Base-by-base conservation (phyloP, 441 rosid species). In the Mallotus repandus region DNA sequence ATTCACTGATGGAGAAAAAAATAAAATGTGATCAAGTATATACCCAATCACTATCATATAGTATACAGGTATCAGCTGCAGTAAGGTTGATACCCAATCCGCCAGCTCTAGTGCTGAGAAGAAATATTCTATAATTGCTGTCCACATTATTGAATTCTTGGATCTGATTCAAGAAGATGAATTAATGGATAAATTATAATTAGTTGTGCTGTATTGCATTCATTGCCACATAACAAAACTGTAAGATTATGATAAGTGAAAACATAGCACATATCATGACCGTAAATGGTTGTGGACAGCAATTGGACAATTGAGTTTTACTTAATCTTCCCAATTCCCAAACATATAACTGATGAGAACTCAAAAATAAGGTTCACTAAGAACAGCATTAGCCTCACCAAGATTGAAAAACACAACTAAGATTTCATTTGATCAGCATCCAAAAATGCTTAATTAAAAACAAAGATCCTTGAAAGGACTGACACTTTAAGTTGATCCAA, bases 51-150 rank as follows among this genome's bases (percentile, higher is more conserved):
- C 98, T 96, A 78, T 96, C 99, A 70, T 96, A 96, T 58, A 93
- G 86, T 75, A 96, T 93, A 79, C 99, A 96, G 18, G 98, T 93
- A 76, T 93, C 98, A 19, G 98, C 99, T 46, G 98, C 85, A 69
- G 99, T 96, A 69, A 96, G 98, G 83, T 96, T 96, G 79, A 96
- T 96, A 60, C 99, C 99, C 77, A 96, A 81, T 74, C 99, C 99
- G 72, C 99, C 99, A 68, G 99, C 99, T 84, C 99, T 91, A 43
- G 98, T 93, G 84, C 98, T 96, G 63, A 96, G 96, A 71, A 96
- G 86, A 84, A 96, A 96, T 68, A 93, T 83, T 64, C 93, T 85
- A 54, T 13, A 87, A 46, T 69, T 81, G 87, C 97, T 90, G 76
- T 90, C 79, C 77, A 74, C 89, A 69, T 91, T 91, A 71, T 91